A percentile compares a stretch with the other conserved stretches of the same genome.
Conservation (phyloP, 2,329 filamentous ascomycete genomes). For the Hirsutella minnesotensis region DNA sequence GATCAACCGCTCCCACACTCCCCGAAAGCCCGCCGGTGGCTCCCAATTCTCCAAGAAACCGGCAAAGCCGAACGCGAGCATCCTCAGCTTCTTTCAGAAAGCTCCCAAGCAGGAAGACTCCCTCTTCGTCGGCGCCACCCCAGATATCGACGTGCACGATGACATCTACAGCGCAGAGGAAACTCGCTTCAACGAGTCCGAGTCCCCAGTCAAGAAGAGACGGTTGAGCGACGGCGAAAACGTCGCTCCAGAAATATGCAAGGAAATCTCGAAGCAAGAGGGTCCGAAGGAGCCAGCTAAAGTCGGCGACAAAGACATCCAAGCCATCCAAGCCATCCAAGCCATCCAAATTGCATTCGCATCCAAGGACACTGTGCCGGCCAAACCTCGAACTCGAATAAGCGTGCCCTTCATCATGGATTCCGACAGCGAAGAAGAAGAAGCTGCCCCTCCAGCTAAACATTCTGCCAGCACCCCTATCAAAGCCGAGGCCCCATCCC, state of each 20-base stretch:
- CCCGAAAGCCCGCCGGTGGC: slow-evolving; percentile 16
- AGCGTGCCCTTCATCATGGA: slow-evolving; percentile 55
- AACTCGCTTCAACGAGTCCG: slow-evolving; percentile 21
- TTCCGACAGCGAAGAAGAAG: slow-evolving; percentile 42
- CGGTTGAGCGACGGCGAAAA: slow-evolving; percentile 14
- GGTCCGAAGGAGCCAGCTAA: slow-evolving; percentile 10
- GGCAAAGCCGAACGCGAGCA: slow-evolving; percentile 46
- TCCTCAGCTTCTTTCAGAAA: slow-evolving; percentile 67
- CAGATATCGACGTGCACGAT: slow-evolving; percentile 9
- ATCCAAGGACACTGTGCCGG: background rate
- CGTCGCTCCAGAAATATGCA: background rate
- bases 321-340: no score
- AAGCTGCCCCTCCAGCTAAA: background rate
- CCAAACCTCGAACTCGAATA: slow-evolving; percentile 12
- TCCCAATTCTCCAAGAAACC: slow-evolving; percentile 20
- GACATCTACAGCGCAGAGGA: slow-evolving; percentile 17
- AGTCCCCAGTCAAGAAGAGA: slow-evolving; percentile 17
- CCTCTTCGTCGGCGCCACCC: slow-evolving; percentile 36
- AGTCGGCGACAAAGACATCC: background rate
- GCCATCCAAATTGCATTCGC: no score
- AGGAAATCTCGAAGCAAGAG: slow-evolving; percentile 10
- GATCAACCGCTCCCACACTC: slow-evolving; percentile 17
- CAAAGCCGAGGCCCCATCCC: background rate
- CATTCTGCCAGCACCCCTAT: background rate
- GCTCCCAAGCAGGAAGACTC: slow-evolving; percentile 45